phyloP scores from a whole-genome alignment of 2,329 filamentous ascomycete genomes.

The Eurotiales sp. region DNA sequence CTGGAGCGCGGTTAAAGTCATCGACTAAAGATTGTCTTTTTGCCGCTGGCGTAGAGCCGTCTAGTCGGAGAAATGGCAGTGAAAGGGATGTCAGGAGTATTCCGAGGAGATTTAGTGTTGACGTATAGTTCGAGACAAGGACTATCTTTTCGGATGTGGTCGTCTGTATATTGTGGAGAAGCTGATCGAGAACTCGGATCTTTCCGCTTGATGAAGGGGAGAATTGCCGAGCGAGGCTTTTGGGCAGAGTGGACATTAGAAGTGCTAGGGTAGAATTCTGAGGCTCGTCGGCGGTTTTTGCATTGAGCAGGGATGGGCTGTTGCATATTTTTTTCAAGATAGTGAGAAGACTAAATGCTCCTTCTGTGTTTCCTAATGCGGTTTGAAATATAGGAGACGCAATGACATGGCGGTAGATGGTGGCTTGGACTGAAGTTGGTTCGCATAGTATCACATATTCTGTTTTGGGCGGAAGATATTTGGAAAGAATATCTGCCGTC shows the following conservation, averaged over 20 bases:
- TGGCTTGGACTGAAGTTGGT: conserved; percentile 57
- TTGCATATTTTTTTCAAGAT: conserved; percentile 73
- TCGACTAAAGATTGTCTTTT: conserved; percentile 68
- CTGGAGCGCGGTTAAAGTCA: conserved; percentile 61
- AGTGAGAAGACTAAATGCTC: conserved; percentile 65
- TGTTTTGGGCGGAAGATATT: conserved; percentile 64
- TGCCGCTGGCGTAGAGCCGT: conserved; percentile 60
- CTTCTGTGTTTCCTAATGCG: conserved; percentile 59
- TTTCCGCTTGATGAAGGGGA: conserved; percentile 61
- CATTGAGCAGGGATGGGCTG: conserved; percentile 59
- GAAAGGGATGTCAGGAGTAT: conserved; percentile 58
- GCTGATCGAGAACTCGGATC: conserved; percentile 62
- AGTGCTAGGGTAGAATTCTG: conserved; percentile 46
- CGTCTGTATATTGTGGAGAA: conserved; percentile 58
- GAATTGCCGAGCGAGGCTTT: conserved; percentile 50
- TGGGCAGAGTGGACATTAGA: conserved; percentile 53
- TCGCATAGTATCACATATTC: conserved; percentile 66
- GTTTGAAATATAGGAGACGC: conserved; percentile 60
- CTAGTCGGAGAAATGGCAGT: conserved; percentile 63
- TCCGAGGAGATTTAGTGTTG: conserved; percentile 64
- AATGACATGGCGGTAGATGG: conserved; percentile 62
- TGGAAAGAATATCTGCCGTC: conserved; percentile 62
- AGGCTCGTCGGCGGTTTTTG: conserved; percentile 45
- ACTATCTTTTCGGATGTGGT: conserved; percentile 68
- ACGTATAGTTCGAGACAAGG: conserved; percentile 72